Base-by-base conservation (phyloP, 768 basidiomycete genomes). In the Lactarius vividus region DNA sequence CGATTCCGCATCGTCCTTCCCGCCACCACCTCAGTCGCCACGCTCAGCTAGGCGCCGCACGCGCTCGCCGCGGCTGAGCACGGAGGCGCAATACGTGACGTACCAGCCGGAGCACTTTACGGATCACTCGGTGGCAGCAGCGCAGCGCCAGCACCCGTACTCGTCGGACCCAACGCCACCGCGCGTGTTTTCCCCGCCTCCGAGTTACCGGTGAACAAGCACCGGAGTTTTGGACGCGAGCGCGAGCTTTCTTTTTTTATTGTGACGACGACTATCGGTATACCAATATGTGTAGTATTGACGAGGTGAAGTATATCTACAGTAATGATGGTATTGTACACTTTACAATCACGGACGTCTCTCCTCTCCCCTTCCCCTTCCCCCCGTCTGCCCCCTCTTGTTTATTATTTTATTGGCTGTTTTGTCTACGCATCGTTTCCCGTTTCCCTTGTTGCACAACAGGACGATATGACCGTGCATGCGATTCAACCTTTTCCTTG, bases 121-220 rank as follows among this genome's bases (percentile, higher is more conserved):
- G 4, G 46, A 35, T 23, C 54, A 8, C 20, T 18, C 49, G 46
- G 33, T 15, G 10, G 37, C 16, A 23, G 23, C 31, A 0, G 56
- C 23, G 20, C 57, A 42, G 28, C n/a, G 9, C 15, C 55, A 57
- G 13, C 18, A 33, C 2, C 16, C 31, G 7, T 40, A 52, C 33
- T 13, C 57, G 33, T 18, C 28, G 10, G 28, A 4, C 5, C 37
- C 54, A 4, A 20, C 18, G 37, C 29, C 46, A 31, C 20, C 31
- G 8, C 61, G 35, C 13, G 33, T 20, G 5, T 59, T 63, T 15
- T 63, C 66, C 3, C 66, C 61, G 1, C 66, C 66, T 7, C 66
- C 66, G 4, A 39, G 10, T 16, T 67, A 67, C 28, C 40, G n/a
- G 9, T 67, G 40, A 59, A n/a, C 20, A 2, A 31, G 3, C 54